Conservation (phyloP, 169 alveolate species). For the Theileria annulata region DNA sequence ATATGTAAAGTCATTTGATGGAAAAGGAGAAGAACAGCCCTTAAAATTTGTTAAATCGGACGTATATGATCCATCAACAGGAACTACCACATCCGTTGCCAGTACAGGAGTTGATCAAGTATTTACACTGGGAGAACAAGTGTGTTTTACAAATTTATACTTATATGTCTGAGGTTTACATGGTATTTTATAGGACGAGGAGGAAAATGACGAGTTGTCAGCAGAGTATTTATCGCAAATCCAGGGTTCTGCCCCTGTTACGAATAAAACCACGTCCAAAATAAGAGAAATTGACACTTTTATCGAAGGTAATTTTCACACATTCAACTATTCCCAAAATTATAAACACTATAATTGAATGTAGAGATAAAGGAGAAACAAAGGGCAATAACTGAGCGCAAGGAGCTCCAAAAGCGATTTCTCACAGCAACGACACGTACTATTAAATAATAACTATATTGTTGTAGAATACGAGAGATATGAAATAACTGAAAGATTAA, state of each 20-base stretch:
- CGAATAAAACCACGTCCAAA: conserved; percentile 9
- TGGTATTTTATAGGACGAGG: neutral
- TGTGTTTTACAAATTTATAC: neutral
- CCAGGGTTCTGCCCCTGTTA: neutral
- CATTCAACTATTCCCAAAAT: neutral
- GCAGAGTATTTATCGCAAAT: conserved; percentile 28
- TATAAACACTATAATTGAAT: neutral
- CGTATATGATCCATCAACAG: conserved; percentile 14
- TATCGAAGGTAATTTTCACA: conserved; percentile 34
- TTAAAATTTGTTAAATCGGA: conserved; percentile 14
- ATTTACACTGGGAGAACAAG: conserved; percentile 10
- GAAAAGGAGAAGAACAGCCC: conserved; percentile 4
- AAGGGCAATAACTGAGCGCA: conserved; percentile 30
- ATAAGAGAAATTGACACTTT: conserved; percentile 53
- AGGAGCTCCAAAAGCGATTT: conserved; percentile 16
- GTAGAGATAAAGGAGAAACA: conserved; percentile 64
- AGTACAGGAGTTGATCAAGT: neutral
- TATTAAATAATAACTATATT: neutral
- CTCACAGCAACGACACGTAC: conserved; percentile 12
- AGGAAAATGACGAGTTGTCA: conserved; percentile 1
- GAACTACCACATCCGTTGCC: conserved; percentile 2
- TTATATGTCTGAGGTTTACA: neutral
- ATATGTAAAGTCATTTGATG: conserved; percentile 52
- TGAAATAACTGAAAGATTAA: neutral
- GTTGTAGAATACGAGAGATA: conserved; percentile 11